Evolutionary conservation across 2,329 filamentous ascomycete genomes (phyloP).

Genomic region (Phaeoacremonium minimum): DNA sequence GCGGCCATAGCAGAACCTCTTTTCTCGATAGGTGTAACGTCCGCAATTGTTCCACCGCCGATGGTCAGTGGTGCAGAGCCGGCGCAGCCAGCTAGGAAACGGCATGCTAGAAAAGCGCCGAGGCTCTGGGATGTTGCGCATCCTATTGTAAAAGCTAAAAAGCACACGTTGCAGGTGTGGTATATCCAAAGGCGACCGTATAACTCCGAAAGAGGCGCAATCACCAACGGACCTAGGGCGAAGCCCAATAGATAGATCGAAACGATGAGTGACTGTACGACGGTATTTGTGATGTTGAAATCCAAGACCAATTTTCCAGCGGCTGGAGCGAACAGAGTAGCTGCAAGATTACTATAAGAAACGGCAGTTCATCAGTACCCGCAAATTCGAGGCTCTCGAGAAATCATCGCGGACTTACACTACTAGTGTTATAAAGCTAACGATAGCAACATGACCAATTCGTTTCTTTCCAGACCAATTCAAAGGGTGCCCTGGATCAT

Average conservation of each 20-base stretch:
- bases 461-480: slow-evolving; percentile 1
- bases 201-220: slow-evolving; percentile 3
- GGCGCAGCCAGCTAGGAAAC: not conserved
- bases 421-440: too few species aligned
- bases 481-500: slow-evolving; percentile 2
- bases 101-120: slow-evolving; percentile 6
- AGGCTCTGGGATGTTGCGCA: slow-evolving; percentile 3
- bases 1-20: slow-evolving; percentile 2
- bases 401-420: too few species aligned
- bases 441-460: slow-evolving; percentile 2
- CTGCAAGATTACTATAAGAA: slow-evolving; percentile 3
- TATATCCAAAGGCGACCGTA: slow-evolving; percentile 4
- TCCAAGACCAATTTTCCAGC: not conserved
- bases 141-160: slow-evolving; percentile 4
- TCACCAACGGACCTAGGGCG: slow-evolving; percentile 3
- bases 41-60: slow-evolving; percentile 7
- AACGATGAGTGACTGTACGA: slow-evolving; percentile 1
- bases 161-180: not conserved
- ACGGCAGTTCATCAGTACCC: too few species aligned
- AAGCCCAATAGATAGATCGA: slow-evolving; percentile 3
- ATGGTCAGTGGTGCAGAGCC: slow-evolving; percentile 1
- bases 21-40: slow-evolving; percentile 1
- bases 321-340: slow-evolving; percentile 5
- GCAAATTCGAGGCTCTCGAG: too few species aligned
- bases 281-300: slow-evolving; percentile 3